These are phyloP conservation scores for Gossypium australe DNA, from an alignment of 345 rosid genomes.

Conservation along the genomic window DNA sequence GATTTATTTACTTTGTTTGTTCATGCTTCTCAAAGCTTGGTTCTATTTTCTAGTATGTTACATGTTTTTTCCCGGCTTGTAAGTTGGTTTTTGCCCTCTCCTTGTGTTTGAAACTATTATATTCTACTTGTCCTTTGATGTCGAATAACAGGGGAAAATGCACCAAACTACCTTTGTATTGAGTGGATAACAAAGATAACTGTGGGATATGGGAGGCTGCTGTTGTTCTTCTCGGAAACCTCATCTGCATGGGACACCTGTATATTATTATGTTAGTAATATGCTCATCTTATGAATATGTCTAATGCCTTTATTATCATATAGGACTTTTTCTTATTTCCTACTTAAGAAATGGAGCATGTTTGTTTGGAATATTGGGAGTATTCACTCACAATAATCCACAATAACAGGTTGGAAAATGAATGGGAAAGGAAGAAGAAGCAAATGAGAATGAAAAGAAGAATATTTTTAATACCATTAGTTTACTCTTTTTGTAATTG, in stretches of 20 bases:
- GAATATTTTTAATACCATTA: not conserved
- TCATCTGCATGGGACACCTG: slow-evolving; percentile 72
- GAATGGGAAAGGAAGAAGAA: not conserved
- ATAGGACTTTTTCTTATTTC: not conserved
- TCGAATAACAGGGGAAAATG: slow-evolving; percentile 27
- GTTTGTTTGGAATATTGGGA: not conserved
- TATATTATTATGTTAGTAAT: slow-evolving; percentile 67
- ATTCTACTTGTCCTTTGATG: slow-evolving; percentile 3
- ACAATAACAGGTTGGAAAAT: not conserved
- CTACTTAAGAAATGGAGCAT: not conserved
- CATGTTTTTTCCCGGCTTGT: not conserved
- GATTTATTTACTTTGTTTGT: not conserved
- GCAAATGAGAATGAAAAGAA: not conserved
- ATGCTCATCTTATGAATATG: not conserved
- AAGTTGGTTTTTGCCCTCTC: not conserved
- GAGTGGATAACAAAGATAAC: slow-evolving; percentile 24
- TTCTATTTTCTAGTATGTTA: not conserved
- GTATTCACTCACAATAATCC: not conserved
- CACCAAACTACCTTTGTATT: slow-evolving; percentile 14
- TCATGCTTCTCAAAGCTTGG: not conserved
- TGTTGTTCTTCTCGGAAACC: slow-evolving; percentile 75
- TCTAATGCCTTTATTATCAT: not conserved
- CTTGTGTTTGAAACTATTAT: not conserved
- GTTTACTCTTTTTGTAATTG: not conserved
- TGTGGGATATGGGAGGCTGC: slow-evolving; percentile 75